Base-by-base conservation (phyloP, 1,139 yeast genomes). In the Blastobotrys apis region DNA sequence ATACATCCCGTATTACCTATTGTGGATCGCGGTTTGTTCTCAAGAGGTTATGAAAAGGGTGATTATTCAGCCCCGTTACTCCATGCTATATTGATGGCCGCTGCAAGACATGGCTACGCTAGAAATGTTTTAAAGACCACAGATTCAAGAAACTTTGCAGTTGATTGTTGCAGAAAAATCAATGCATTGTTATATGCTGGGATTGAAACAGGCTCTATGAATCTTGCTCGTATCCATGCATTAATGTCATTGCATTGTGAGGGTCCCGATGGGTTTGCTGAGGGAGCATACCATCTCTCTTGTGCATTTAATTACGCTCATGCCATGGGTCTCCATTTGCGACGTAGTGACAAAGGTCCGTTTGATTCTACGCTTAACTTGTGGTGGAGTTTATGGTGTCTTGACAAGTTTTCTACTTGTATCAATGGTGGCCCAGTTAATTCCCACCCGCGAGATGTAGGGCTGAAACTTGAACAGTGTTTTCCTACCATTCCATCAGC, bases 1-100 rank as follows among this genome's bases (percentile, higher is more conserved):
- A 75, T 78, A 30, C 80, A 79, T 42, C 81, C 81, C 1, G 59
- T 77, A 37, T 74, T 77, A 68, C 87, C 87, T 0, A 74, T 80
- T 6, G 69, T 81, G 31, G 75, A 80, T 30, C 44, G 48, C 22
- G 37, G 25, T 5, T 37, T 31, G 2, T 48, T 51, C 39, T 37
- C 38, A n/a, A 29, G 27, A 6, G 34, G 33, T 16, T 47, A 46
- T 29, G 39, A 37, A 3, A 35, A 26, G 9, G 48, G 48, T n/a
- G 47, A 43, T 17, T 47, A 35, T 33, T 50, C 55, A 12, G 41
- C 49, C 2, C 51, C 54, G 4, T 37, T 54, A 37, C 41, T 52
- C 19, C 56, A 53, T 38, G 53, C 53, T 2, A 51, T 54, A 15
- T 47, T 56, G n/a, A 47, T 56, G 20, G 55, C 48, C 4, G 53